These are phyloP conservation scores for Corynespora cassiicola DNA, from an alignment of 2,329 filamentous ascomycete species.

Conservation along the genomic window DNA sequence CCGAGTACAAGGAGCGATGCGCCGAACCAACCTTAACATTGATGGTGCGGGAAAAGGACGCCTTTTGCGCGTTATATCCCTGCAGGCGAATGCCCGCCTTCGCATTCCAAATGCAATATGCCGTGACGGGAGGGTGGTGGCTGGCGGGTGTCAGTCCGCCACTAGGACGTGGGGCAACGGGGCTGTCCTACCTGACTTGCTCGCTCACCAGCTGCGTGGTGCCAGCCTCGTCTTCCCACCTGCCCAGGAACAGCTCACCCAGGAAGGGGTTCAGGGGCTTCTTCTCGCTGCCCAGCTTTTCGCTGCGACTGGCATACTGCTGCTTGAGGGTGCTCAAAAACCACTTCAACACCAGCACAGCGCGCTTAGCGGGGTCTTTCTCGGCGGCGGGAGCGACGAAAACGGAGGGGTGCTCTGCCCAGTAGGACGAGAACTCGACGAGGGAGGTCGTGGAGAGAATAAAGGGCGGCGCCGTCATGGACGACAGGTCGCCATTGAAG, in stretches of 20 bases:
- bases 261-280: slow-evolving; percentile 97
- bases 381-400: slow-evolving; percentile 85
- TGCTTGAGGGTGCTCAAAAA: slow-evolving; percentile 93
- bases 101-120: slow-evolving; percentile 89
- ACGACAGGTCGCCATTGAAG: slow-evolving; percentile 63
- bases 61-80: slow-evolving; percentile 96
- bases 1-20: too few relatives aligned
- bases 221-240: slow-evolving; percentile 83
- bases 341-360: slow-evolving; percentile 91
- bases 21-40: slow-evolving; percentile 74
- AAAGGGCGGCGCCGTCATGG: slow-evolving; percentile 63
- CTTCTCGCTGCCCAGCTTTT: slow-evolving; percentile 89
- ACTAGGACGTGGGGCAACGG: neutral
- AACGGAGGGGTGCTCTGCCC: slow-evolving; percentile 65
- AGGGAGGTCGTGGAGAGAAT: slow-evolving; percentile 62
- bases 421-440: slow-evolving; percentile 64
- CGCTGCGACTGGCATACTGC: slow-evolving; percentile 77
- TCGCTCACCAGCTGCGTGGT: slow-evolving; percentile 88
- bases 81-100: slow-evolving; percentile 76
- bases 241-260: slow-evolving; percentile 90
- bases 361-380: slow-evolving; percentile 79
- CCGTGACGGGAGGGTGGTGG: slow-evolving; percentile 93
- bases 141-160: slow-evolving; percentile 39
- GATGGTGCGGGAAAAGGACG: slow-evolving; percentile 91
- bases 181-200: slow-evolving; percentile 75